Base-by-base conservation (phyloP, 148 eudicot genomes). In the Simmondsia chinensis region DNA sequence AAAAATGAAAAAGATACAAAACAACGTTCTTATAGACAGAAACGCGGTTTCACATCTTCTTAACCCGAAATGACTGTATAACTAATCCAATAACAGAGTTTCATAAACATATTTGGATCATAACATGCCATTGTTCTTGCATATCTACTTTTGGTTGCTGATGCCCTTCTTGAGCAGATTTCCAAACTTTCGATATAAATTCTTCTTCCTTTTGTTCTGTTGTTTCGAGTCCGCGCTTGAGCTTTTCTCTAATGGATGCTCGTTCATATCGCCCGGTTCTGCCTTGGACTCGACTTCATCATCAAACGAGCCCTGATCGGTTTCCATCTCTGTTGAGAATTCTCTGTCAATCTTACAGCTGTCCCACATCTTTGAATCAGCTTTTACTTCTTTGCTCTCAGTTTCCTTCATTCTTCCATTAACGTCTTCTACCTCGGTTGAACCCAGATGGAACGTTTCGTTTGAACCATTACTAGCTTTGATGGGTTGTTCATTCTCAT, bases 191-290 rank as follows among this genome's bases (percentile, higher is more conserved):
- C 62, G 61, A 33, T 84, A 71, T 40, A 89, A 57, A 4, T 95
- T 72, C 45, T 78, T 84, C 72, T 89, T 84, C 77, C 81, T n/a
- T n/a, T n/a, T 84, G 76, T 89, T 84, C 36, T 67, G 70, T 54
- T 71, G 64, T 69, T 73, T 81, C 3, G 78, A 40, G 24, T 87
- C 83, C 0, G 85, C 68, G 62, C 35, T 75, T 39, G 67, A 65
- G 56, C 78, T 71, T 22, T 45, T 71, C 35, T 84, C 93, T 18
- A 71, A 52, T 22, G 65, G 52, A 42, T 46, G 37, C 36, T 66
- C 71, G 20, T 76, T 87, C 24, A 51, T 33, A 48, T n/a, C n/a
- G n/a, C n/a, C n/a, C n/a, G n/a, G n/a, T 39, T 75, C 87, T 3
- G 70, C 59, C 70, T 83, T 88, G 15, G 81, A 61, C 18, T 77